Conservation (phyloP, 441 rosid genomes). For the Bruguiera hainesii region DNA sequence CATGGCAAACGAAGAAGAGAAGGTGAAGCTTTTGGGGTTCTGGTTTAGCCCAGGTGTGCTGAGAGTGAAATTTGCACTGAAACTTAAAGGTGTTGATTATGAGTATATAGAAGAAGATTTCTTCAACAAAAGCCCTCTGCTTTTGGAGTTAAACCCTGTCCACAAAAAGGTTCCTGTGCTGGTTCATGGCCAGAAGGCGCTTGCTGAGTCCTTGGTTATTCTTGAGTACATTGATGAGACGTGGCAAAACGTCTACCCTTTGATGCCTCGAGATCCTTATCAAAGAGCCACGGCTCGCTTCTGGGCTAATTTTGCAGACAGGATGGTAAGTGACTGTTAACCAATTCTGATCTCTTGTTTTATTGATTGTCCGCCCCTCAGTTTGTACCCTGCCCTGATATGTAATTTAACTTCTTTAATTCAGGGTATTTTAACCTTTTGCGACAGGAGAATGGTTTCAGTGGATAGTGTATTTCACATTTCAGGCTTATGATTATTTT, state of each 20-base stretch:
- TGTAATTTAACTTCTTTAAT: no score
- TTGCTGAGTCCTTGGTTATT: constrained; percentile 1
- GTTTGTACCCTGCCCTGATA: no score
- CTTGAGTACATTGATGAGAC: not conserved
- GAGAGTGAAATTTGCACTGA: constrained; percentile 7
- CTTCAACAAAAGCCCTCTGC: constrained; percentile 7
- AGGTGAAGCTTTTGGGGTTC: constrained; percentile 2
- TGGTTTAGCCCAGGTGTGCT: constrained; percentile 7
- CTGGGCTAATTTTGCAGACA: not conserved
- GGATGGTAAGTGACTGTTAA: not conserved
- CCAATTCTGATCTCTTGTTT: no score
- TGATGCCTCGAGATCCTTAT: constrained; percentile 3
- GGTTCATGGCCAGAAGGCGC: not conserved
- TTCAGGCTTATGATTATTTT: no score
- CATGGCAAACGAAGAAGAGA: no score
- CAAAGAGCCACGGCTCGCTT: not conserved
- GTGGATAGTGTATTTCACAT: no score
- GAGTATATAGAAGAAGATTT: constrained; percentile 3
- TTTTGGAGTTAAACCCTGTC: constrained; percentile 11
- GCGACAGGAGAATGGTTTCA: no score
- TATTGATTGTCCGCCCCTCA: no score
- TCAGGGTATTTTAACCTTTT: no score
- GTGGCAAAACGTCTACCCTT: not conserved
- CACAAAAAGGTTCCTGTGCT: constrained; percentile 16
- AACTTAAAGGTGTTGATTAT: not conserved